Evolutionary conservation across 139 green algal species (phyloP), one percentile per base, ranked within the genome.

Genomic region (Nannochloris sp.): DNA sequence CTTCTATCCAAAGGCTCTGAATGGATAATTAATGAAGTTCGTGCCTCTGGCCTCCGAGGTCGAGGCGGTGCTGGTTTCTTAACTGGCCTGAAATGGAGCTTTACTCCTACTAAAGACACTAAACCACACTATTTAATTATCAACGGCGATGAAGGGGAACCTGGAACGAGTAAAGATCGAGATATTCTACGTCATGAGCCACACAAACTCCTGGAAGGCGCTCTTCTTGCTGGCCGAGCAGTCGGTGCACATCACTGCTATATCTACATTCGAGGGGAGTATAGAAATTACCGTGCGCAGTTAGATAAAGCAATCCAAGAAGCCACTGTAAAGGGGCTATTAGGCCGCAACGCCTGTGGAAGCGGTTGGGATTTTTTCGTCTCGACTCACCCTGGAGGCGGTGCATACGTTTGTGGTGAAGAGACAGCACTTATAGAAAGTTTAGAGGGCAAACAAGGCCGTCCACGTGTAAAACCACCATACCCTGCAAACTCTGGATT

Each of bases 391-490:
- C 96, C 87, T 71, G 93, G 93, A 7, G 93, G 92, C 7, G 93
- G 93, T 15, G 93, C 93, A 3, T 99, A 99, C 83, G 97, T 99
- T 73, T 99, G 93, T 66, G 93, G 77, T 23, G 93, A 99, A 80
- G 93, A 99, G 81, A 99, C 93, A 2, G 93, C 93, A 12, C 81
- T 99, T 30, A 91, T 99, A 48, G 93, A 99, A 81, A 90, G 75
- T 0, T 65, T 99, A 47, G 93, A 99, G 80, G 93, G 93, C 61
- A 96, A 95, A 87, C 87, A 92, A 67, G 90, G 93, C 72, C 97
- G 97, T 82, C 93, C 93, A 4, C 81, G 93, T 0, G 80, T 98
- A 12, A 98, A 99, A 88, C 93, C 93, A 7, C 93, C 93, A 2
- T 99, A 97, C 76, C 93, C 93, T 8, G 93, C 93, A 53, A 89